Evolutionary conservation across 495 filamentous ascomycete genomes (phyloP).

Genomic region (Massariosphaeria phaeospora): DNA sequence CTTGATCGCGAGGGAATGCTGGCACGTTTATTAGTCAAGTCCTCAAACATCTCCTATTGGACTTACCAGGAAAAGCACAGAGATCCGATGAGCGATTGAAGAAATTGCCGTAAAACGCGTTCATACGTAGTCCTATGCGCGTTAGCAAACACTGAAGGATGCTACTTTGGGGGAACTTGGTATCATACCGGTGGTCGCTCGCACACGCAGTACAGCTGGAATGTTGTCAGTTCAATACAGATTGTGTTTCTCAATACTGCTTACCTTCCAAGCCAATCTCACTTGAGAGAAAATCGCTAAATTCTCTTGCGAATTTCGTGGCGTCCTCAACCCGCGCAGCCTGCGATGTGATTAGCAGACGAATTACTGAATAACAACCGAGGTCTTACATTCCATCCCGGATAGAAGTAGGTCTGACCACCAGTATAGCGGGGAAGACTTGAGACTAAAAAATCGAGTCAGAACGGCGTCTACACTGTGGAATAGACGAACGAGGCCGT

Average conservation of each 20-base stretch:
- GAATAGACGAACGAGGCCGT: too few species aligned
- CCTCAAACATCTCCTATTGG: too few species aligned
- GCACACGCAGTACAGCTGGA: slow-evolving; percentile 91
- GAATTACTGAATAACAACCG: too few species aligned
- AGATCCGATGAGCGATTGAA: slow-evolving; percentile 97
- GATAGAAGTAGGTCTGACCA: slow-evolving; percentile 97
- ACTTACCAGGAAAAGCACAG: slow-evolving; percentile 19
- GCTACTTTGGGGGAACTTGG: too few species aligned
- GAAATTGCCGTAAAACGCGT: slow-evolving; percentile 97
- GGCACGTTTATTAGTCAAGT: too few species aligned
- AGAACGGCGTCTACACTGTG: too few species aligned
- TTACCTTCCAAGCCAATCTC: slow-evolving; percentile 95
- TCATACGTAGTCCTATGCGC: slow-evolving; percentile 93
- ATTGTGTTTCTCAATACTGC: too few species aligned
- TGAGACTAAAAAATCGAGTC: too few species aligned
- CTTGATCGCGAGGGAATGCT: slow-evolving; percentile 89
- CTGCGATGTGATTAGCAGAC: too few species aligned
- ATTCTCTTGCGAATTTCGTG: slow-evolving; percentile 94
- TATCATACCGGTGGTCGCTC: slow-evolving; percentile 93
- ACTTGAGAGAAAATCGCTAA: slow-evolving; percentile 89
- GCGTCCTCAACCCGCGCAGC: slow-evolving; percentile 87
- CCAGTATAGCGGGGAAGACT: slow-evolving; percentile 94
- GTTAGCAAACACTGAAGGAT: slow-evolving; percentile 91
- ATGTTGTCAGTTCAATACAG: too few species aligned
- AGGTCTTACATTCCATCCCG: slow-evolving; percentile 98